Evolutionary conservation across 2,329 filamentous ascomycete species (phyloP).

Genomic region (Pseudogymnoascus sp.): DNA sequence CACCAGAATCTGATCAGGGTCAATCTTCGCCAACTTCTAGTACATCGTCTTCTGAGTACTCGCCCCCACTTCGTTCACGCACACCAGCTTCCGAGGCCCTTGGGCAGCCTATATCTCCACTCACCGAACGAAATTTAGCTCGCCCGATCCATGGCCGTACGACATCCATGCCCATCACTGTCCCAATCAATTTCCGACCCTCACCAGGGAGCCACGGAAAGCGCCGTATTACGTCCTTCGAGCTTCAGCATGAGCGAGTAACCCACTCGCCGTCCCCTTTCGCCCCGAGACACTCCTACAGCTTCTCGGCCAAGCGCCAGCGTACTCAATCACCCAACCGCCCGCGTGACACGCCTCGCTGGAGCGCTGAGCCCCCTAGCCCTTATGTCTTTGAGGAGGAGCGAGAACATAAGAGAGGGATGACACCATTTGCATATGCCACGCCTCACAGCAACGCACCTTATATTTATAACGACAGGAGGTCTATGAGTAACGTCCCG

Average conservation of each 20-base stretch:
- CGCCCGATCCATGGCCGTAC: conserved; percentile 43
- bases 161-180: conserved; percentile 40
- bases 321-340: conserved; percentile 48
- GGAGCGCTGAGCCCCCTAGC: conserved; percentile 33
- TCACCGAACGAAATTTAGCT: conserved; percentile 28
- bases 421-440: conserved; percentile 61
- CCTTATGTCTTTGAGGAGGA: conserved; percentile 22
- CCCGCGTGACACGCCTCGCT: conserved; percentile 45
- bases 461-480: conserved; percentile 14
- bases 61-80: conserved; percentile 20
- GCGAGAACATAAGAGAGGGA: conserved; percentile 30
- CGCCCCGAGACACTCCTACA: conserved; percentile 9
- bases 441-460: conserved; percentile 62
- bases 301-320: conserved; percentile 20
- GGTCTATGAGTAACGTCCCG: neutral
- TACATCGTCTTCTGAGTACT: conserved; percentile 24
- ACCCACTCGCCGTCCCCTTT: conserved; percentile 14
- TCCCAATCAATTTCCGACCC: conserved; percentile 33
- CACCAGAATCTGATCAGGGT: conserved; percentile 28
- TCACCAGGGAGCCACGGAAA: conserved; percentile 27
- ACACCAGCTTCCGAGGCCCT: conserved; percentile 21
- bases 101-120: conserved; percentile 16
- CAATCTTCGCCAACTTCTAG: conserved; percentile 23
- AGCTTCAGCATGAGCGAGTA: conserved; percentile 19
- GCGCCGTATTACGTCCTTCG: conserved; percentile 39